Percentiles rank a stretch among this genome's conserved stretches.
Conservation (phyloP, 106 monocot genomes). For the Acorus gramineus region DNA sequence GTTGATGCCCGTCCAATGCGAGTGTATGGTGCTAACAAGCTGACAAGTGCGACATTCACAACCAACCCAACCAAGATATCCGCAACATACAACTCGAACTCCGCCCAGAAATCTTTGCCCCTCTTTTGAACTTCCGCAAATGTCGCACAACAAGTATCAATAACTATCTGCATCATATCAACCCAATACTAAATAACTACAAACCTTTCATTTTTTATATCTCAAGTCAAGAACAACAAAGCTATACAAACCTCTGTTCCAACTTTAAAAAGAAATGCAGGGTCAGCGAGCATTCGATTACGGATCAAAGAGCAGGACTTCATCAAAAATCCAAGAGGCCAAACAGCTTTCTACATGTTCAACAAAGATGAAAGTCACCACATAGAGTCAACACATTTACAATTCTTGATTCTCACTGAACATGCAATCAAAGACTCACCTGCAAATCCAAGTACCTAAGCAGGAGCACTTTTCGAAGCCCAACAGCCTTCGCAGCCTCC, state of each 20-base stretch:
- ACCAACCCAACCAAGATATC: constrained; percentile 75
- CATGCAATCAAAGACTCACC: constrained; percentile 17
- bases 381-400: neutral
- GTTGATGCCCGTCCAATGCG: constrained; percentile 46
- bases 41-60: constrained; percentile 73
- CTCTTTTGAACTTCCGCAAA: constrained; percentile 86
- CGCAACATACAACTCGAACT: constrained; percentile 80
- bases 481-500: constrained; percentile 40
- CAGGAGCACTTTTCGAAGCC: constrained; percentile 36
- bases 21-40: constrained; percentile 72
- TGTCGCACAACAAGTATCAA: constrained; percentile 83
- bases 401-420: neutral
- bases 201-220: neutral
- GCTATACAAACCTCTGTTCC: constrained; percentile 53
- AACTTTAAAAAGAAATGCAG: constrained; percentile 74
- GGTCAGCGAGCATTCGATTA: constrained; percentile 79
- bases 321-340: constrained; percentile 53
- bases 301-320: constrained; percentile 48
- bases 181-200: neutral
- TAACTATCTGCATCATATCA: constrained; percentile 42
- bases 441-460: constrained; percentile 52
- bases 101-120: constrained; percentile 84
- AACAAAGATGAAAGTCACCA: neutral
- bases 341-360: constrained; percentile 33
- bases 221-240: neutral